Evolutionary conservation across 164 flowering plant genomes (phyloP), one percentile per base, ranked within the genome.

Genomic region (Aristolochia californica): DNA sequence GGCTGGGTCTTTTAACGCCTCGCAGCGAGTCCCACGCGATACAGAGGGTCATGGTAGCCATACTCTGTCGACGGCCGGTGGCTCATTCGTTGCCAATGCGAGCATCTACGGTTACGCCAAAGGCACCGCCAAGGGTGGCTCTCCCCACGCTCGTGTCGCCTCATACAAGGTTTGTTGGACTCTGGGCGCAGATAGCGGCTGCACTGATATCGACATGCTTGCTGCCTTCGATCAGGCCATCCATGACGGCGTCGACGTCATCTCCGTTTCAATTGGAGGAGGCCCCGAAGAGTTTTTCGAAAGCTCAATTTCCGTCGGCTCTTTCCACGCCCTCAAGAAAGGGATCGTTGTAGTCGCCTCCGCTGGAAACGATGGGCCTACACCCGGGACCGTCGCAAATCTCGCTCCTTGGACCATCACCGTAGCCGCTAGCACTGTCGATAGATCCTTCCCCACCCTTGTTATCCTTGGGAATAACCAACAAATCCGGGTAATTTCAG

Each of bases 111-210:
- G 85, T 2, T 27, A 18, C 12, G 85, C 84, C 27, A 76, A 73
- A 18, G 87, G 88, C 17, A 82, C 86, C 1, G 88, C 84, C 1
- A 80, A 79, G 57, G 88, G 91, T 0, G 91, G 91, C 14, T 76
- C 85, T 0, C 91, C 91, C 0, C 72, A 24, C 25, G 84, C 91
- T 10, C 68, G 85, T 2, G 83, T 80, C 5, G 87, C 85, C 1
- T 75, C 85, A 0, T 85, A 85, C 75, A 82, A 54, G 65, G 58
- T 62, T 5, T 62, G 58, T 45, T 79, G 80, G 80, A 70, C 78
- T 0, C 71, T 78, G 0, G 17, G 62, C 5, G 30, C 45, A 9
- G 67, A 61, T 8, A 25, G 49, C 16, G 64, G 61, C 49, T 78
- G 83, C 73, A 66, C 55, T 45, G 76, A 73, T 24, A 72, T 79